Evolutionary conservation across 352 stramenopile species (phyloP).

Genomic region (Phytophthora palmivora): DNA sequence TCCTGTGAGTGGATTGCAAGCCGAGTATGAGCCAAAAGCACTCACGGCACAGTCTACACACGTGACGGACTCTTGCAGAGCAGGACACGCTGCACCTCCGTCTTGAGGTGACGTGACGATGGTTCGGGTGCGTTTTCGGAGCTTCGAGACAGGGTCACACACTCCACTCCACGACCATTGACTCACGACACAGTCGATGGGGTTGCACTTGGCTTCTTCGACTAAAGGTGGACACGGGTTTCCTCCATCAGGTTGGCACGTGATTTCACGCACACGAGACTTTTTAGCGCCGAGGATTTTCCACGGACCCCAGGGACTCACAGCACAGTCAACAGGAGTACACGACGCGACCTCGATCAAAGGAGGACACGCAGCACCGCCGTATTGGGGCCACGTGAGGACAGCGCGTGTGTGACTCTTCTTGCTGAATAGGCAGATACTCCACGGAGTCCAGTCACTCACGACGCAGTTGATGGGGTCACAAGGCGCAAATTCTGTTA

Average conservation of each 20-base stretch:
- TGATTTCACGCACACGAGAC: constrained; percentile 47
- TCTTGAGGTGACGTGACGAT: constrained; percentile 45
- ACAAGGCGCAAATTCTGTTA: constrained; percentile 40
- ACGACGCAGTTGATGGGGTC: constrained; percentile 56
- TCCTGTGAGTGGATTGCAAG: constrained; percentile 52
- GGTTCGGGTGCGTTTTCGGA: constrained; percentile 35
- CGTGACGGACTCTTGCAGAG: constrained; percentile 43
- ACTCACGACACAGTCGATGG: constrained; percentile 51
- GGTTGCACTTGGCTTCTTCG: constrained; percentile 46
- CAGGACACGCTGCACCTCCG: constrained; percentile 47
- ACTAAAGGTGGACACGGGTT: constrained; percentile 48
- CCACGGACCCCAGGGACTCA: constrained; percentile 46
- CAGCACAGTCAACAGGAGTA: constrained; percentile 50
- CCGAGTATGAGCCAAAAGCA: constrained; percentile 43
- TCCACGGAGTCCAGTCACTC: constrained; percentile 50
- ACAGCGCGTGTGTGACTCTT: constrained; percentile 48
- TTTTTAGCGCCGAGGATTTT: constrained; percentile 46
- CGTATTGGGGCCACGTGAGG: constrained; percentile 42
- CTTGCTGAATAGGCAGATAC: constrained; percentile 42
- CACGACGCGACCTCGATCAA: constrained; percentile 40
- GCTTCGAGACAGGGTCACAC: constrained; percentile 46
- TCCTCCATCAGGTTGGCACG: constrained; percentile 47
- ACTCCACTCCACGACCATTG: constrained; percentile 45
- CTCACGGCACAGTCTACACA: constrained; percentile 56
- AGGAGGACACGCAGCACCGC: constrained; percentile 40